phyloP scores from a whole-genome alignment of 164 flowering plant genomes.

The Chloranthus sessilifolius region DNA sequence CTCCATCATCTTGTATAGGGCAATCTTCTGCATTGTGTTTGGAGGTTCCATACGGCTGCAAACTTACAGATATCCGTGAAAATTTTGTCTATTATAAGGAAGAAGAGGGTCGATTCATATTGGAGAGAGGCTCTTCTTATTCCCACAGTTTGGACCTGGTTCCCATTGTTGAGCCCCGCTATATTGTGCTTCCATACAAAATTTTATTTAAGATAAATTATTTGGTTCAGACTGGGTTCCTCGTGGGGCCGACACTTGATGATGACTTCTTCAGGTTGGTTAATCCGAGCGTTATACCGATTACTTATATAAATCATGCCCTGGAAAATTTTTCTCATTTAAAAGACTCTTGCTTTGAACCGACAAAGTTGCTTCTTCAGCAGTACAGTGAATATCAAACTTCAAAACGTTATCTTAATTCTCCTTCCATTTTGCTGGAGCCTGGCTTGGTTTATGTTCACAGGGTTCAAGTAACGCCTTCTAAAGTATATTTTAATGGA shows the following conservation, averaged over 20 bases:
- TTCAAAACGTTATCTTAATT: conserved; percentile 17
- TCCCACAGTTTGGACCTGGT: conserved; percentile 38
- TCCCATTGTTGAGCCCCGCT: conserved; percentile 52
- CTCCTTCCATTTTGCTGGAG: conserved; percentile 42
- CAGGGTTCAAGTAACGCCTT: conserved; percentile 76
- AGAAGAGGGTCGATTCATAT: conserved; percentile 22
- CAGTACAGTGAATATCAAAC: conserved; percentile 44
- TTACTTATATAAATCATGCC: conserved; percentile 42
- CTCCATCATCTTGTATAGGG: conserved; percentile 48
- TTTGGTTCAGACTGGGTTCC: conserved; percentile 69
- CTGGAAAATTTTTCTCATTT: conserved; percentile 50
- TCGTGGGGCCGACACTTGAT: conserved; percentile 56
- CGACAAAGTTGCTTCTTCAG: conserved; percentile 50
- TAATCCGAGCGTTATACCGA: conserved; percentile 32
- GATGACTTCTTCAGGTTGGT: conserved; percentile 37
- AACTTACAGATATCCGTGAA: conserved; percentile 42
- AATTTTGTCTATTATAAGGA: conserved; percentile 41
- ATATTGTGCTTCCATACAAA: conserved; percentile 40
- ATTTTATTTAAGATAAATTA: conserved; percentile 53
- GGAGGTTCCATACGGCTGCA: conserved; percentile 37
- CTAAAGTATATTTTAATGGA: conserved; percentile 58
- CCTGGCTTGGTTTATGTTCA: conserved; percentile 59
- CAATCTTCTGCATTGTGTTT: conserved; percentile 71
- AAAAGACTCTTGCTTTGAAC: conserved; percentile 75
- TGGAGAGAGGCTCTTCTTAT: conserved; percentile 35